Conservation (phyloP, 352 stramenopile species). For the Globisporangium polare region DNA sequence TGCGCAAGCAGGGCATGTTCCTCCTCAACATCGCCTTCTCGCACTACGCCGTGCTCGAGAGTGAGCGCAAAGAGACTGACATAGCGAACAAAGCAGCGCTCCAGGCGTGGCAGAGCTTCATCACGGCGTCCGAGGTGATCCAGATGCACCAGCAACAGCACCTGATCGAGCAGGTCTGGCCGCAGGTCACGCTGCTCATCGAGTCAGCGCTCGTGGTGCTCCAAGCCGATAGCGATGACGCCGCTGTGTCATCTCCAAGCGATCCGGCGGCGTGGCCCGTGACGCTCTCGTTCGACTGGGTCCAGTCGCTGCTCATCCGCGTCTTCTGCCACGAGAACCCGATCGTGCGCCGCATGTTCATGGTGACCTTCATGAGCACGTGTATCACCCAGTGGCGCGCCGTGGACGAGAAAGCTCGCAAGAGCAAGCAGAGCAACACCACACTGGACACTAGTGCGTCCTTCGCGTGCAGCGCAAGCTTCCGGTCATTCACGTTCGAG, state of each 20-base stretch:
- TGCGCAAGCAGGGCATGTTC: conserved; percentile 69
- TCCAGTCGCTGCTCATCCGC: conserved; percentile 63
- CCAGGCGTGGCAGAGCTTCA: conserved; percentile 59
- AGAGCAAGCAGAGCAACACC: neutral
- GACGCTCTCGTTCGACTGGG: conserved; percentile 70
- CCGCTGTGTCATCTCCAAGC: neutral
- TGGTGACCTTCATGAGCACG: conserved; percentile 62
- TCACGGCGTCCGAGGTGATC: conserved; percentile 75
- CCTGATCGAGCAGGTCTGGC: conserved; percentile 81
- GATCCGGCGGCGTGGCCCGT: conserved; percentile 35
- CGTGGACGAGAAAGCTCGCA: conserved; percentile 4
- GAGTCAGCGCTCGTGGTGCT: conserved; percentile 31
- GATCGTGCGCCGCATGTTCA: conserved; percentile 65
- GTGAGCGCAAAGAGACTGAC: conserved; percentile 5
- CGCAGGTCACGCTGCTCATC: conserved; percentile 58
- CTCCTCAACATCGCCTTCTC: conserved; percentile 65
- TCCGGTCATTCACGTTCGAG: conserved; percentile 52
- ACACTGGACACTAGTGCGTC: conserved; percentile 21
- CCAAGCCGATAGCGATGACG: neutral
- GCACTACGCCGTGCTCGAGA: conserved; percentile 24
- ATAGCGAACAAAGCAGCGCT: conserved; percentile 4
- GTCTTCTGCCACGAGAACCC: conserved; percentile 79
- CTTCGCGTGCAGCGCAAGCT: conserved; percentile 38
- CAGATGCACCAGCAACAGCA: conserved; percentile 84
- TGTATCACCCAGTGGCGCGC: conserved; percentile 24